Evolutionary conservation across 331 rosid genomes (phyloP).

Genomic region (Quercus lobata): DNA sequence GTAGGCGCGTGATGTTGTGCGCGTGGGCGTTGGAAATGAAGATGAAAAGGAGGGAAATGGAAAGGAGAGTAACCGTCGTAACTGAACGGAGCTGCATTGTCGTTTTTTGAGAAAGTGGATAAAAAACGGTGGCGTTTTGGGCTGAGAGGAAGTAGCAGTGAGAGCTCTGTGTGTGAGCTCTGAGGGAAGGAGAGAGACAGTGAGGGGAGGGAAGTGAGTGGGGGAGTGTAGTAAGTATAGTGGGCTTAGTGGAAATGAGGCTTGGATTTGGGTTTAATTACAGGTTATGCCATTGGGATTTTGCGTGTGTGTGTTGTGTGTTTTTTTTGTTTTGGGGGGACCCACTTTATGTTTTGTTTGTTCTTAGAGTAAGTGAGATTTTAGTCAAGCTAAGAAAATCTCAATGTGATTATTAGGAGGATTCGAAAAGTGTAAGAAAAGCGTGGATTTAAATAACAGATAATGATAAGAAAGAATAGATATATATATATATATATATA

Average conservation of each 20-base stretch:
- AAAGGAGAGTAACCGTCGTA: background rate
- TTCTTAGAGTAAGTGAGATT: too few relatives aligned
- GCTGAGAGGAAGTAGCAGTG: background rate
- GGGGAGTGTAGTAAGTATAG: background rate
- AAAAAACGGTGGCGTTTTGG: background rate
- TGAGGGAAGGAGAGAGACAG: background rate
- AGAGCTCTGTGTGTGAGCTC: background rate
- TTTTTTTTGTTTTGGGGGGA: background rate
- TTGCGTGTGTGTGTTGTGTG: background rate
- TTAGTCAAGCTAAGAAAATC: too few relatives aligned
- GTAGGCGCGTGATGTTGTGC: constrained; percentile 64
- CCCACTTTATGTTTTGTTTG: too few relatives aligned
- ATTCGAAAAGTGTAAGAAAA: too few relatives aligned
- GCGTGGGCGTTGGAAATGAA: constrained; percentile 9
- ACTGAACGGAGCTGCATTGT: constrained; percentile 39
- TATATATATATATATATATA: too few relatives aligned
- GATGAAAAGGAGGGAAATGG: constrained; percentile 10
- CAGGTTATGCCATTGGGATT: constrained; percentile 11
- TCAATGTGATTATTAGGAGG: too few relatives aligned
- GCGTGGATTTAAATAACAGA: too few relatives aligned
- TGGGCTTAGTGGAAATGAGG: background rate
- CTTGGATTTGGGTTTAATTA: constrained; percentile 30
- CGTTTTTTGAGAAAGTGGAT: constrained; percentile 4
- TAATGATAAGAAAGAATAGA: too few relatives aligned
- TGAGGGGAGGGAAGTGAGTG: background rate